These are phyloP conservation scores for Eimeria mitis DNA, from an alignment of 169 alveolate genomes.

Conservation along the genomic window DNA sequence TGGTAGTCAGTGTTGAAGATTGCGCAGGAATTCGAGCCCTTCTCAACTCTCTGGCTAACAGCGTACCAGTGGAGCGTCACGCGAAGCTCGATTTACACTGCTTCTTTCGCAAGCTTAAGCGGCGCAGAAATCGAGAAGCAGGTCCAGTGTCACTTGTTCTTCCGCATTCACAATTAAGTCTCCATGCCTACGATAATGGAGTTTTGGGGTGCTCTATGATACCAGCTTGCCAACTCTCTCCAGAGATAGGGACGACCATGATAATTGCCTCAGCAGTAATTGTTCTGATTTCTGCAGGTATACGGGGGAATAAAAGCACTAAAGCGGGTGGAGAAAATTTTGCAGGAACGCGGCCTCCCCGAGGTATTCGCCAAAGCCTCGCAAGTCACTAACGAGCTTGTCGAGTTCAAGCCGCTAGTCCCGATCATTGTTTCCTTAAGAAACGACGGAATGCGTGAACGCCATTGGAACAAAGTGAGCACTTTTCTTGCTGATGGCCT, in stretches of 20 bases:
- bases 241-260: background rate
- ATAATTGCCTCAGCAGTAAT: background rate
- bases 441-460: constrained; percentile 95
- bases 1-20: constrained; percentile 6
- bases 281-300: constrained; percentile 6
- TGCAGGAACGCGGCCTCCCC: constrained; percentile 82
- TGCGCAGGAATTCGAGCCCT: constrained; percentile 95
- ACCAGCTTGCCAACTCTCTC: background rate
- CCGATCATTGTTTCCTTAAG: constrained; percentile 94
- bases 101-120: constrained; percentile 92
- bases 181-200: background rate
- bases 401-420: constrained; percentile 93
- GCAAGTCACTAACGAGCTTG: constrained; percentile 90
- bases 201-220: background rate
- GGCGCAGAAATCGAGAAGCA: constrained; percentile 85
- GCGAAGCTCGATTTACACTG: constrained; percentile 91
- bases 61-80: constrained; percentile 93
- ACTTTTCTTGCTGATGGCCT: background rate
- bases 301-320: constrained; percentile 43
- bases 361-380: constrained; percentile 86
- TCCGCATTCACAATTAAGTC: background rate
- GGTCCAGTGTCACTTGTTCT: constrained; percentile 2
- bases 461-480: constrained; percentile 94
- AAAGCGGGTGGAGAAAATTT: constrained; percentile 52
- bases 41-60: constrained; percentile 93